phyloP scores from a whole-genome alignment of 768 basidiomycete genomes.

The Pisolithus tinctorius region DNA sequence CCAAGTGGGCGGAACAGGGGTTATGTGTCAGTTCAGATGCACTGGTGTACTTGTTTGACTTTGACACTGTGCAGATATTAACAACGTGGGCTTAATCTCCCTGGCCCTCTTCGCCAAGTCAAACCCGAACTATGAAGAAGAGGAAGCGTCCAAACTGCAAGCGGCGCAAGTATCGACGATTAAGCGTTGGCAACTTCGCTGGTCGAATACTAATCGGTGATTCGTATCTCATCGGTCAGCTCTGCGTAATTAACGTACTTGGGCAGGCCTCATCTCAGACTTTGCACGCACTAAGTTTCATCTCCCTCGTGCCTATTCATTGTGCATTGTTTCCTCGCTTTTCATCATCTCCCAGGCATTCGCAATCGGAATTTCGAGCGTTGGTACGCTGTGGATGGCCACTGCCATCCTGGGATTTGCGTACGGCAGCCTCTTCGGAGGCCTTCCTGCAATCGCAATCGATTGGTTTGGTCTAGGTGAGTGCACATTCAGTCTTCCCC shows the following conservation, averaged over 20 bases:
- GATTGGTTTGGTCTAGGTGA: constrained; percentile 87
- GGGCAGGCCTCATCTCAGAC: constrained; percentile 62
- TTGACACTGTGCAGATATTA: constrained; percentile 50
- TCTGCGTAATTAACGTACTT: neutral
- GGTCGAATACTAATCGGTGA: constrained; percentile 76
- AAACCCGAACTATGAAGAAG: constrained; percentile 54
- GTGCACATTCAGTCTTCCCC: constrained; percentile 21
- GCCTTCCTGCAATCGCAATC: constrained; percentile 65
- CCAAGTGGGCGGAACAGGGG: constrained; percentile 62
- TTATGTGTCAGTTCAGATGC: constrained; percentile 54
- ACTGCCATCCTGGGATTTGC: constrained; percentile 34
- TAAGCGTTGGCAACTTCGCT: constrained; percentile 75
- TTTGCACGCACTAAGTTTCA: constrained; percentile 47
- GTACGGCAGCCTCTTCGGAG: constrained; percentile 69
- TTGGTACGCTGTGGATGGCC: constrained; percentile 55
- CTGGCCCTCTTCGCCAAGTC: constrained; percentile 60
- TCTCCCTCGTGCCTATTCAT: constrained; percentile 61
- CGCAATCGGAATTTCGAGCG: constrained; percentile 47
- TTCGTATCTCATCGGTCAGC: neutral
- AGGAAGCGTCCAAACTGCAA: constrained; percentile 68
- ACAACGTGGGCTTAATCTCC: constrained; percentile 76
- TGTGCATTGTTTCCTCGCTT: constrained; percentile 55
- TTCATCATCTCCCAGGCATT: constrained; percentile 71
- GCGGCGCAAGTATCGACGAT: constrained; percentile 76
- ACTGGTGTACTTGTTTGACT: neutral